phyloP scores from a whole-genome alignment of 495 filamentous ascomycete genomes.

The Barbatosphaeria neglecta region DNA sequence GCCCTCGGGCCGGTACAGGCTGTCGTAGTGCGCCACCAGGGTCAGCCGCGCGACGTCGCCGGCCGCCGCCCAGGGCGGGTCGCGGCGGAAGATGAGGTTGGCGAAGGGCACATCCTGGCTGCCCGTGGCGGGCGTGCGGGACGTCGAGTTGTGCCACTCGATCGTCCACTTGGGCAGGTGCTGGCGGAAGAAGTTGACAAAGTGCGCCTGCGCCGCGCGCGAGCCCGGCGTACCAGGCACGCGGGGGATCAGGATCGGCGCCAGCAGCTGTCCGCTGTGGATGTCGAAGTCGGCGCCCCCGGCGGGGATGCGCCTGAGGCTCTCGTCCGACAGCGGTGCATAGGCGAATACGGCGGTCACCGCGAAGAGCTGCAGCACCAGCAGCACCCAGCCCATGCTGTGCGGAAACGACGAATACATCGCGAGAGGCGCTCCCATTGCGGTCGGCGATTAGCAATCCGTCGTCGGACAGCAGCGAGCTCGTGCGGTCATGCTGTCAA shows the following conservation, averaged over 20 bases:
- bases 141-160: constrained; percentile 76
- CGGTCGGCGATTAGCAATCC: neutral
- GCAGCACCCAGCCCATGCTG: neutral
- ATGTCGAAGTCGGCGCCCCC: constrained; percentile 74
- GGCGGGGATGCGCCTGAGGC: constrained; percentile 53
- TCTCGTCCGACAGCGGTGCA: constrained; percentile 59
- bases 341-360: constrained; percentile 47
- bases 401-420: neutral
- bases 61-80: constrained; percentile 65
- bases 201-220: constrained; percentile 64
- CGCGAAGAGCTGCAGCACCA: constrained; percentile 19
- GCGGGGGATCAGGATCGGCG: constrained; percentile 81
- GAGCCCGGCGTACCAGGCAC: constrained; percentile 78
- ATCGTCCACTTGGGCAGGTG: constrained; percentile 70
- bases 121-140: constrained; percentile 62
- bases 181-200: constrained; percentile 64
- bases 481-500: neutral
- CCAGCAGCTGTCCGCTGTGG: constrained; percentile 57
- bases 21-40: constrained; percentile 91
- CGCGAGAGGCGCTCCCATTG: neutral
- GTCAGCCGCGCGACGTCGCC: constrained; percentile 74
- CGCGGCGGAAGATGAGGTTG: constrained; percentile 79
- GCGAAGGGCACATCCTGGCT: constrained; percentile 63
- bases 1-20: constrained; percentile 64
- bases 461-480: neutral